phyloP scores from a whole-genome alignment of 164 flowering plant species.

The Houttuynia cordata region DNA sequence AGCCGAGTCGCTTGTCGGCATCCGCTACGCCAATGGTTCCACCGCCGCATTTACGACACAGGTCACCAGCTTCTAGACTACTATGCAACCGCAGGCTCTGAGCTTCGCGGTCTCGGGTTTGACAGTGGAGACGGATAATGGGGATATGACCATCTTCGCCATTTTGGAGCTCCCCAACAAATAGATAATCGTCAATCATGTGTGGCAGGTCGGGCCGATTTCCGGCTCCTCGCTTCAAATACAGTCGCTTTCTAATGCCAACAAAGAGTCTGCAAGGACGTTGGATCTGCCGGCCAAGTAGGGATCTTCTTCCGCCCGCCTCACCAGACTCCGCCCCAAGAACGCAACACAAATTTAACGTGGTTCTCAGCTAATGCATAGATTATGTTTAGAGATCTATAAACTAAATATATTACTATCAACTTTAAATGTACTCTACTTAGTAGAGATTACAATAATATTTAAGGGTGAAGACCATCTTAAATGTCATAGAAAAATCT shows the following conservation, averaged over 20 bases:
- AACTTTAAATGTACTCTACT: no score
- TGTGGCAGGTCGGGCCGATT: constrained; percentile 61
- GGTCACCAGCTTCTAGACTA: constrained; percentile 4
- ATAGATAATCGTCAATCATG: constrained; percentile 24
- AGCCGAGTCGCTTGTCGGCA: constrained; percentile 43
- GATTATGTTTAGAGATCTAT: no score
- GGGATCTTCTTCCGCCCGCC: constrained; percentile 9
- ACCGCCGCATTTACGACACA: constrained; percentile 30
- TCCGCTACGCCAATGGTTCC: constrained; percentile 11
- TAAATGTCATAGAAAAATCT: no score
- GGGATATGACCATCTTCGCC: constrained; percentile 45
- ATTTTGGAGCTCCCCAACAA: constrained; percentile 22
- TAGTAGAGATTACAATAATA: no score
- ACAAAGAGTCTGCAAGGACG: constrained; percentile 21
- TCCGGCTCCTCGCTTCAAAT: constrained; percentile 7
- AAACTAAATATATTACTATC: no score
- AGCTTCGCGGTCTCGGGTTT: constrained; percentile 26
- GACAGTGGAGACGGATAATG: constrained; percentile 11
- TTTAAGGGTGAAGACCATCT: no score
- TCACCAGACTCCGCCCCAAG: constrained; percentile 12
- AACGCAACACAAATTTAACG: constrained; percentile 24
- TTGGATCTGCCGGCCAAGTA: constrained; percentile 37
- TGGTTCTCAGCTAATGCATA: no score
- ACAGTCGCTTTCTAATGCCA: constrained; percentile 17
- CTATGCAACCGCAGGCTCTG: constrained; percentile 9